A percentile compares a stretch with the other conserved stretches of the same genome.
Conservation (phyloP, 345 rosid species). For the Euclidium syriacum region DNA sequence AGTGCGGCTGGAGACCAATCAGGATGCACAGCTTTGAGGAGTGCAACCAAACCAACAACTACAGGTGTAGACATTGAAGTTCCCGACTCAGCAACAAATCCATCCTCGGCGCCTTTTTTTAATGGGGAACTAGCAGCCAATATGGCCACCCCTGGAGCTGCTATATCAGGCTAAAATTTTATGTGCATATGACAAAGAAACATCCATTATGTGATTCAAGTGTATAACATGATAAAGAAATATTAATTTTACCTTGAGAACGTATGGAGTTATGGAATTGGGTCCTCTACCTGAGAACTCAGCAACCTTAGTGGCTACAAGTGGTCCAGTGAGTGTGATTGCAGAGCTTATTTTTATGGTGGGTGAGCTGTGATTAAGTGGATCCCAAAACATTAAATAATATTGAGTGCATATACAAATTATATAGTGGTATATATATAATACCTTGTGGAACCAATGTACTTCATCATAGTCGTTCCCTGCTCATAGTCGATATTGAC, state of each 20-base stretch:
- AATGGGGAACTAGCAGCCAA: conserved; percentile 32
- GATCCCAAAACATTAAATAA: not conserved
- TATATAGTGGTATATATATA: not conserved
- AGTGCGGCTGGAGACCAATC: conserved; percentile 44
- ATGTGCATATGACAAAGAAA: not conserved
- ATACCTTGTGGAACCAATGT: conserved; percentile 13
- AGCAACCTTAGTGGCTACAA: conserved; percentile 24
- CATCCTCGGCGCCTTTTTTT: not conserved
- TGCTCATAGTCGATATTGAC: not conserved
- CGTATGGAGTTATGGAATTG: conserved; percentile 20
- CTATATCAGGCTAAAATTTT: conserved; percentile 35
- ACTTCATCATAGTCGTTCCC: conserved; percentile 6
- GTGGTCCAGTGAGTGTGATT: conserved; percentile 8
- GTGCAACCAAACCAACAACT: conserved; percentile 34
- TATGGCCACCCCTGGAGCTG: conserved; percentile 38
- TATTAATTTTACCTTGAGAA: conserved; percentile 29
- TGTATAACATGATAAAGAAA: too few species aligned
- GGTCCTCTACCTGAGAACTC: conserved; percentile 27
- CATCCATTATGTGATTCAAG: not conserved
- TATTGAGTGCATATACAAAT: not conserved
- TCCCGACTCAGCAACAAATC: conserved; percentile 20
- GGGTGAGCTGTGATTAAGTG: conserved; percentile 1
- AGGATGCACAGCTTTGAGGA: conserved; percentile 35
- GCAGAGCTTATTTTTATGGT: conserved; percentile 21
- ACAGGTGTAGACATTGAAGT: conserved; percentile 45